phyloP scores from a whole-genome alignment of 2,329 filamentous ascomycete species.

The Emericellopsis atlantica region DNA sequence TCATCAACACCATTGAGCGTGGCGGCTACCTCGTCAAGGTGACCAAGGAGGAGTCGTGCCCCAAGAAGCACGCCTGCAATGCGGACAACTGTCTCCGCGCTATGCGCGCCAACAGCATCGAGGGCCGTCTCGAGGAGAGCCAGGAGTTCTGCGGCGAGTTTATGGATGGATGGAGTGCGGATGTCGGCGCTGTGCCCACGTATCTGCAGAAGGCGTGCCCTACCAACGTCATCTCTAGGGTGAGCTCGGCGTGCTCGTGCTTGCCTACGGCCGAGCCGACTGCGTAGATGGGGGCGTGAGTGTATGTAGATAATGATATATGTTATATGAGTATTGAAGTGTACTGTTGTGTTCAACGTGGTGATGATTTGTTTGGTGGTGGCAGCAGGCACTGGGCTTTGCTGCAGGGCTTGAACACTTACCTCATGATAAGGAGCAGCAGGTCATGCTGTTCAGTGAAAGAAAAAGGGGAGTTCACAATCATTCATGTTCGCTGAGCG shows the following conservation, averaged over 20 bases:
- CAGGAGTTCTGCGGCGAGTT: constrained; percentile 6
- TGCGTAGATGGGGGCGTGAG: background rate
- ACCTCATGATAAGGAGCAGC: too few relatives aligned
- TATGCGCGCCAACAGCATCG: constrained; percentile 2
- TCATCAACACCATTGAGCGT: constrained; percentile 29
- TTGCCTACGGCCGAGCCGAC: constrained; percentile 6
- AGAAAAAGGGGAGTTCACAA: too few relatives aligned
- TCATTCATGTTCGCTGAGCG: too few relatives aligned
- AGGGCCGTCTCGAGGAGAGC: constrained; percentile 5
- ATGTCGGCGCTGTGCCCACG: constrained; percentile 2
- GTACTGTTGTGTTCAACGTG: too few relatives aligned
- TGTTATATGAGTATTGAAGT: background rate
- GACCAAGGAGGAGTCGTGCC: constrained; percentile 10
- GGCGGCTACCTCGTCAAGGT: constrained; percentile 24
- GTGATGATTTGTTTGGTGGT: too few relatives aligned
- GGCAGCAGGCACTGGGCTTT: too few relatives aligned
- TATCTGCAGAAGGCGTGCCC: constrained; percentile 3
- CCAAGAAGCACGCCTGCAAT: constrained; percentile 6
- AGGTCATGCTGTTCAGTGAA: too few relatives aligned
- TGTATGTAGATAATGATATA: background rate
- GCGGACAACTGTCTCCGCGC: constrained; percentile 6
- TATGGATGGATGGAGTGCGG: constrained; percentile 1
- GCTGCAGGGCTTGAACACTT: too few relatives aligned
- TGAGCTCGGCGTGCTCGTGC: constrained; percentile 9
- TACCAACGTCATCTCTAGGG: constrained; percentile 5